Evolutionary conservation across 306 rosid species (phyloP), one percentile per base, ranked within the genome.

Genomic region (Fagus sylvatica): DNA sequence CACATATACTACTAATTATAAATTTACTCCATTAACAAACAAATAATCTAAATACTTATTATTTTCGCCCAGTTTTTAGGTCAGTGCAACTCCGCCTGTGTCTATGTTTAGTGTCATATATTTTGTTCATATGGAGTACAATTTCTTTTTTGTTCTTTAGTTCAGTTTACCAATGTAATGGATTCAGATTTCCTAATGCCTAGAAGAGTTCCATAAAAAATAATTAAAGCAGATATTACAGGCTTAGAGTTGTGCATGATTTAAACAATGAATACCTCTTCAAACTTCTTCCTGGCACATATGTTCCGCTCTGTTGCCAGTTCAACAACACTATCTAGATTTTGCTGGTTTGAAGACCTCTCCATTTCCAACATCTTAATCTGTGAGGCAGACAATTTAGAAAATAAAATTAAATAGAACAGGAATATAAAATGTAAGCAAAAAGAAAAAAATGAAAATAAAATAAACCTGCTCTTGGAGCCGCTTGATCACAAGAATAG

Each of bases 391-490:
- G 39, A 76, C 6, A 49, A 76, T 55, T 64, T 68, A 39, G 57
- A 73, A 16, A 51, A 36, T 39, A 80, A 55, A 70, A 79, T 68
- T 19, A 53, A 66, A 69, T n/a, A 55, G 51, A 36, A 40, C 74
- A 56, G 71, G 67, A 34, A 62, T 32, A 33, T 64, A 55, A 43
- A 49, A 64, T 4, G 37, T 46, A 7, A 46, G 46, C 22, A 19
- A 40, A n/a, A 77, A 34, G 8, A 13, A 43, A 37, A 40, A n/a
- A n/a, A n/a, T n/a, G n/a, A 22, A 74, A 32, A 33, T 34, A 39
- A 77, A 49, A 43, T 37, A 64, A 46, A 92, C 98, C 93, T 93
- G 92, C 72, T 92, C 98, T 89, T 92, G 93, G 86, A 95, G 98
- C 75, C 87, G 82, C 84, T 92, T 89, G 81, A 92, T 95, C 77